Evolutionary conservation across 2,329 filamentous ascomycete genomes (phyloP), one percentile per base, ranked within the genome.

Genomic region (Helminthosporium solani): DNA sequence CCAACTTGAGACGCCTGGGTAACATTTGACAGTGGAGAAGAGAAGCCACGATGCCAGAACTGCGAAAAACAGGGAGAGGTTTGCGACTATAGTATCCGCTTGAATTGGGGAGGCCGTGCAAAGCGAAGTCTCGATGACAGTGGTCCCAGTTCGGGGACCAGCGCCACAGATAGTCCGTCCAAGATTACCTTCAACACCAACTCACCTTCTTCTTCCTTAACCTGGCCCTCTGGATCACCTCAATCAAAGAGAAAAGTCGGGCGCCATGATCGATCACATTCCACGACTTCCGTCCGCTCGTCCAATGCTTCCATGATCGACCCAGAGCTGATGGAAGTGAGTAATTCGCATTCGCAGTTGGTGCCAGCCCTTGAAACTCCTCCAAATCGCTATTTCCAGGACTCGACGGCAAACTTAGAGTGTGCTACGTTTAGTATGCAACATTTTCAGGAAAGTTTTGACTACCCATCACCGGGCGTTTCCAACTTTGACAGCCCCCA

Each of bases 51-150:
- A 51, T 92, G 88, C 69, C 61, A 79, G 39, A 90, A 90, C 62
- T 92, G 88, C 68, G 77, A 83, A 58, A 83, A 83, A 50, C 83
- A 85, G 53, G 83, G 84, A 50, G 86, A 90, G 63, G 73, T 74
- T 37, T 94, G 88, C 73, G 88, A 94, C 69, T 92, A 91, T 67
- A 88, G 83, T 59, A 87, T 92, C 57, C 80, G 86, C 25, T 73
- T 92, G 54, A 91, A 91, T 60, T 92, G 88, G 88, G 85, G 86
- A 49, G 87, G 87, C 3, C 80, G 87, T 46, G 78, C 79, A 40
- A 85, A 82, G 63, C 82, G 80, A 81, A 80, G 68, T 31, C 21
- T 16, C 3, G 78, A 78, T 50, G 72, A 71, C 41, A 71, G 68
- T 33, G 63, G 58, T 18, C 45, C 56, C 3, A 52, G 44, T 12